Evolutionary conservation across 2,329 filamentous ascomycete species (phyloP).

Genomic region (Leptosphaerulina australis): DNA sequence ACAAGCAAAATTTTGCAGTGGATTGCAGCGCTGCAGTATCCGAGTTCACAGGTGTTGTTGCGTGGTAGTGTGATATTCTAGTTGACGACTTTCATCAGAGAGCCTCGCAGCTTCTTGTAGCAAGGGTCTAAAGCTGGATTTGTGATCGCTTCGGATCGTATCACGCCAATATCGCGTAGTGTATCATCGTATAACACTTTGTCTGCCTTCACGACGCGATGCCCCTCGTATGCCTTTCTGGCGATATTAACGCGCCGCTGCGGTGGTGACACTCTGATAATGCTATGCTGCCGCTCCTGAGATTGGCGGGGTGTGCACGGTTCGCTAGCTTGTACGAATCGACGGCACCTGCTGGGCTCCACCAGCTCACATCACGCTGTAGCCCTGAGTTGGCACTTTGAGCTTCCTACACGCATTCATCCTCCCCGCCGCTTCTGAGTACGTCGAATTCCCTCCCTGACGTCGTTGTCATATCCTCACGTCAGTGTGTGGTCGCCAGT

Average conservation of each 20-base stretch:
- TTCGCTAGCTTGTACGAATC: constrained; percentile 21
- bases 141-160: background rate
- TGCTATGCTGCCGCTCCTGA: constrained; percentile 14
- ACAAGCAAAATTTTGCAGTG: too few species aligned
- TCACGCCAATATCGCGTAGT: background rate
- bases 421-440: constrained; percentile 17
- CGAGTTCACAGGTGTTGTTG: too few species aligned
- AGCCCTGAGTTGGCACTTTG: constrained; percentile 34
- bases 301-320: constrained; percentile 19
- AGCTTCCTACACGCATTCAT: constrained; percentile 28
- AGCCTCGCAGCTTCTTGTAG: constrained; percentile 11
- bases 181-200: background rate
- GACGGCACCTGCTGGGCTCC: constrained; percentile 20
- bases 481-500: constrained; percentile 28
- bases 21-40: too few species aligned
- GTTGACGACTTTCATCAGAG: too few species aligned
- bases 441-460: constrained; percentile 15
- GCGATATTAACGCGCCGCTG: background rate
- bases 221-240: background rate
- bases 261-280: background rate
- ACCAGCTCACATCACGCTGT: constrained; percentile 30
- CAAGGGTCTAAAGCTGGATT: constrained; percentile 13
- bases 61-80: too few species aligned
- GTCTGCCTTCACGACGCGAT: background rate
- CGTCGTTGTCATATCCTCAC: constrained; percentile 19